Conservation (phyloP, 306 rosid species). For the Quercus berberidifolia region DNA sequence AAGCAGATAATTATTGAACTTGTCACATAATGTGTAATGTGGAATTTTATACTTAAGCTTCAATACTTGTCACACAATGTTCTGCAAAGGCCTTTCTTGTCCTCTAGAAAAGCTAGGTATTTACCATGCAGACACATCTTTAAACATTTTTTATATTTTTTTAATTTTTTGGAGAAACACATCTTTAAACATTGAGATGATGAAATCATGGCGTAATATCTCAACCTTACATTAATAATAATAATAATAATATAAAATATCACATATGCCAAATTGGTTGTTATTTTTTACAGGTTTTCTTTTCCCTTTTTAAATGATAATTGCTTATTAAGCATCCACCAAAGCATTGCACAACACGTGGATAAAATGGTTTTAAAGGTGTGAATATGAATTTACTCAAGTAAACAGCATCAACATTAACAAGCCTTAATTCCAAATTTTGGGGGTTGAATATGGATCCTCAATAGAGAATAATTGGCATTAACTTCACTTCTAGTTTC, state of each 20-base stretch:
- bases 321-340: not conserved
- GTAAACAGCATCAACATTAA: not conserved
- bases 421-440: no score
- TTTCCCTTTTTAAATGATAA: not conserved
- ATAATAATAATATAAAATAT: not conserved
- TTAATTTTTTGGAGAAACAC: not conserved
- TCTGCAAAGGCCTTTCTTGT: not conserved
- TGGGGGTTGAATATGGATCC: no score
- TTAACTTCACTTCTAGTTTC: no score
- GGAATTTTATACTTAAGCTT: not conserved
- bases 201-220: not conserved
- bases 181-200: not conserved
- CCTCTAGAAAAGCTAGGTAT: not conserved
- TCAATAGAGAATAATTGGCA: no score
- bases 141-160: not conserved
- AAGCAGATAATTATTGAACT: no score
- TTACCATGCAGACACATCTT: not conserved
- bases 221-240: not conserved
- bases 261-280: not conserved
- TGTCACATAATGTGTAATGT: not conserved
- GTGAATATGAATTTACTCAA: not conserved
- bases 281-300: not conserved
- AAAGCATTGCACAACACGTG: not conserved
- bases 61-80: not conserved
- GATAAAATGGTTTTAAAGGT: not conserved